Base-by-base conservation (phyloP, 257 asterid genomes). In the Sherardia arvensis region DNA sequence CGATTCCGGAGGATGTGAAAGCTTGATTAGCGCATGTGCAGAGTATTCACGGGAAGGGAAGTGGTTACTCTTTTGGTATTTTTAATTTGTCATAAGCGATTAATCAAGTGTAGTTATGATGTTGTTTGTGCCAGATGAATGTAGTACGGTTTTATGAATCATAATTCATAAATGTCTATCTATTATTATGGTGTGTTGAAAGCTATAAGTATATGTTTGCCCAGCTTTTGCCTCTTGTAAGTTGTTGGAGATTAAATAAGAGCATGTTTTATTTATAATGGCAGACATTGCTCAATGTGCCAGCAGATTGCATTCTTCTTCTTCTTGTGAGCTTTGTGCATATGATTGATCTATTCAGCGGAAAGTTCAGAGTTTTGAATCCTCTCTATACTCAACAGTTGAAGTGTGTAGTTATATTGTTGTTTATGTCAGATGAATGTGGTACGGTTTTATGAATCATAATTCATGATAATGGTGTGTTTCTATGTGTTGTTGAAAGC, bases 1-100 rank as follows among this genome's bases (percentile, higher is more conserved):
- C 84, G 28, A 71, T 86, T 58, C 82, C 86, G 1, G 66, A 76
- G 55, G 80, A 73, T 32, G 79, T 75, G 25, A 82, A 72, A 58
- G 88, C 71, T 71, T 88, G 87, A 82, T 43, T 66, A 22, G 7
- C 59, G 28, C 48, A 25, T 45, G 59, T 59, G 61, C 38, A 34
- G 60, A 32, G 53, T 43, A n/a, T 22, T 38, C 36, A 60, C 53
- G 18, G 23, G 10, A 60, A 71, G 33, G 53, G 40, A 59, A 20
- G 30, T n/a, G 69, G 51, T 48, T 33, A 21, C 27, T 56, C 56
- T 48, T 59, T n/a, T n/a, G n/a, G n/a, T 20, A 34, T 25, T 53
- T 20, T 7, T 32, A 27, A 59, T 30, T 33, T 65, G 63, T 65
- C 14, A 49, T 10, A 56, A 48, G 66, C 49, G 40, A 47, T 36